Conservation (phyloP, 371 early-diverging fungal genomes). For the Mucor piriformis region DNA sequence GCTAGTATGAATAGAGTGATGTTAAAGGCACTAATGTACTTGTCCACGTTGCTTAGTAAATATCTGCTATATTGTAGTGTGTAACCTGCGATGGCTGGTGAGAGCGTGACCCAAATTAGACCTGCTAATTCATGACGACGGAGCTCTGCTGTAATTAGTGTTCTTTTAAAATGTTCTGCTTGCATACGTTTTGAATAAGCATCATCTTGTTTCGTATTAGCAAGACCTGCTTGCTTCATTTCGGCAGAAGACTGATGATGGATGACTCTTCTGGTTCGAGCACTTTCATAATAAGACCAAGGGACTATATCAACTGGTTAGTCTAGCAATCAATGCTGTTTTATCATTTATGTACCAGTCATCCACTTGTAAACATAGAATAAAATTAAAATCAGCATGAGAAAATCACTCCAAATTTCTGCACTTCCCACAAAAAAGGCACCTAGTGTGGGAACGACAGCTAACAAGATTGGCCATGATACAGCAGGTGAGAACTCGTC, state of each 20-base stretch:
- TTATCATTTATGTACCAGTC: conserved; percentile 48
- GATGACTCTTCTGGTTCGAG: conserved; percentile 53
- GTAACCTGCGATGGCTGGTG: conserved; percentile 64
- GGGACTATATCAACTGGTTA: conserved; percentile 42
- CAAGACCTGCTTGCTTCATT: conserved; percentile 6
- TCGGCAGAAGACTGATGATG: conserved; percentile 20
- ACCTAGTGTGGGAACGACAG: conserved; percentile 64
- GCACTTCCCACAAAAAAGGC: conserved; percentile 66
- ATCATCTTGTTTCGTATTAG: conserved; percentile 3
- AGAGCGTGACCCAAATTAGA: conserved; percentile 52
- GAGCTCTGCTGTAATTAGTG: conserved; percentile 40
- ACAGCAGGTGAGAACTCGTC: conserved; percentile 11
- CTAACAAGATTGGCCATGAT: conserved; percentile 69
- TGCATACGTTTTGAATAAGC: conserved; percentile 7
- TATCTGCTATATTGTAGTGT: conserved; percentile 57
- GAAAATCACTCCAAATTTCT: conserved; percentile 69
- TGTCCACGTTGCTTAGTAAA: conserved; percentile 56
- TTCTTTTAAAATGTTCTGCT: conserved; percentile 7
- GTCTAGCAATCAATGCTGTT: neutral
- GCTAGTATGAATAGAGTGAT: conserved; percentile 63
- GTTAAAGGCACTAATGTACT: conserved; percentile 62
- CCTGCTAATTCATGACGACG: conserved; percentile 61
- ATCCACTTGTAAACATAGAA: conserved; percentile 72
- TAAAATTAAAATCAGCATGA: conserved; percentile 60
- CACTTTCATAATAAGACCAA: conserved; percentile 72